Conservation (phyloP, 2,329 filamentous ascomycete species). For the Calonectria montana region DNA sequence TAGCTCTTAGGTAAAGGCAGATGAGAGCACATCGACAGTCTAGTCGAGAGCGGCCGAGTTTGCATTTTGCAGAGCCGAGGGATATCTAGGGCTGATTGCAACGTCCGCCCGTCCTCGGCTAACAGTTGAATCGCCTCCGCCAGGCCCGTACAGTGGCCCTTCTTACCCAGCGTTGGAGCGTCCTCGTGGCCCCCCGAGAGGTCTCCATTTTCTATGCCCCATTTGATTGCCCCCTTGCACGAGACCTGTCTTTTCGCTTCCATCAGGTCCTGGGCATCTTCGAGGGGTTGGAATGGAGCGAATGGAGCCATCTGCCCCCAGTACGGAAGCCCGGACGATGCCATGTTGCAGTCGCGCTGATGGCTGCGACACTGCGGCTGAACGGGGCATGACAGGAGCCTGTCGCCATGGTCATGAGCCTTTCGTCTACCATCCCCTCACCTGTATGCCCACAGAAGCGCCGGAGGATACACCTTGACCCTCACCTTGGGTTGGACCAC, state of each 20-base stretch:
- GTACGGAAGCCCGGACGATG: slow-evolving; percentile 12
- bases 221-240: slow-evolving; percentile 19
- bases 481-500: slow-evolving; percentile 7
- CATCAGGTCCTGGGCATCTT: slow-evolving; percentile 3
- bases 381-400: slow-evolving; percentile 8
- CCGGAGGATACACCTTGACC: slow-evolving; percentile 9
- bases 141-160: not conserved
- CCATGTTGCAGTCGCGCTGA: slow-evolving; percentile 1
- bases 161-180: not conserved
- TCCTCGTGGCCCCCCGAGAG: slow-evolving; percentile 17
- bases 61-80: slow-evolving; percentile 10
- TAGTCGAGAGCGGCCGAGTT: not conserved
- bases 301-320: not conserved
- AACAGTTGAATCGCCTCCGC: slow-evolving; percentile 19
- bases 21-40: not conserved
- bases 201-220: not conserved
- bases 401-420: slow-evolving; percentile 14
- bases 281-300: not conserved
- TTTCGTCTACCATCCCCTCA: not conserved
- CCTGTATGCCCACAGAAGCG: not conserved
- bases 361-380: slow-evolving; percentile 24
- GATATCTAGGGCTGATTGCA: slow-evolving; percentile 10
- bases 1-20: slow-evolving; percentile 10
- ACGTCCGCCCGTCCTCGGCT: slow-evolving; percentile 23
- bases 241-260: slow-evolving; percentile 7